Evolutionary conservation across 169 alveolate genomes (phyloP).

Genomic region (Perkinsus marinus): DNA sequence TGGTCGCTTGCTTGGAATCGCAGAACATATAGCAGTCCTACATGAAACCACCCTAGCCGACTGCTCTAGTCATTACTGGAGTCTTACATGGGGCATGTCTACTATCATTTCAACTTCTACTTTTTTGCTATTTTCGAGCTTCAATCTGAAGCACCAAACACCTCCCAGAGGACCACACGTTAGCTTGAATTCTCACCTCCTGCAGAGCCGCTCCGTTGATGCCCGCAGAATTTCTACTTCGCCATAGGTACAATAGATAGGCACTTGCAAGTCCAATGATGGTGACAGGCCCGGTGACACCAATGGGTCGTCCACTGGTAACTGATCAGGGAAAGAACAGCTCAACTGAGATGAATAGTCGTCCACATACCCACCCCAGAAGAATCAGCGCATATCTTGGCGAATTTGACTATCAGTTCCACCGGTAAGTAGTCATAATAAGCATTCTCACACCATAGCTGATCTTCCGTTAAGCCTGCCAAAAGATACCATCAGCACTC

Average conservation of each 20-base stretch:
- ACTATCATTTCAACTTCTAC: no score
- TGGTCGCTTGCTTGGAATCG: not conserved
- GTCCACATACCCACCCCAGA: not conserved
- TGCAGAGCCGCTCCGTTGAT: not conserved
- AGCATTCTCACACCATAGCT: not conserved
- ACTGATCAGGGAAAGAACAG: not conserved
- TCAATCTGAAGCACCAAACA: not conserved
- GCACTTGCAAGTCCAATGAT: not conserved
- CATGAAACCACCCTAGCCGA: no score
- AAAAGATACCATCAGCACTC: not conserved
- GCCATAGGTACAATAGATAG: not conserved
- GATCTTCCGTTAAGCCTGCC: not conserved
- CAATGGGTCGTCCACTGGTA: not conserved
- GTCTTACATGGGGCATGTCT: no score
- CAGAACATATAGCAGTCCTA: no score
- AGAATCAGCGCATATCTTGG: not conserved
- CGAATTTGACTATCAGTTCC: not conserved
- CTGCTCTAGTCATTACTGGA: no score
- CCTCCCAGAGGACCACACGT: not conserved
- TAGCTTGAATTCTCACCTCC: not conserved
- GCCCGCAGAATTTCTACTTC: not conserved
- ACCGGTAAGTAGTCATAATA: not conserved
- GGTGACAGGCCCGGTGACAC: not conserved
- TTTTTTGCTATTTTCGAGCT: not conserved
- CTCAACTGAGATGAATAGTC: no score